A percentile compares a stretch with the other conserved stretches of the same genome.
These are phyloP conservation scores for Arabidopsis arenosa DNA, from an alignment of 345 rosid species.

Conservation along the genomic window DNA sequence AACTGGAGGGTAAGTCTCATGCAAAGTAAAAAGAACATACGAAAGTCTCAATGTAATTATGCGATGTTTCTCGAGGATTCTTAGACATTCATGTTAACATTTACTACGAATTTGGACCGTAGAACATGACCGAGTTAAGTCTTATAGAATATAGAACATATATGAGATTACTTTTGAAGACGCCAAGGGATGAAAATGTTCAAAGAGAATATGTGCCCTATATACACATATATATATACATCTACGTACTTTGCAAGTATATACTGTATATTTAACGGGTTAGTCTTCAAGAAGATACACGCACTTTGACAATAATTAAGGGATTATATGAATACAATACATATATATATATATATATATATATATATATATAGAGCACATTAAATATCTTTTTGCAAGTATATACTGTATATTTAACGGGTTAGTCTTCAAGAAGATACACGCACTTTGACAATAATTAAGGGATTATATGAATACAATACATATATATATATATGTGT, in stretches of 20 bases:
- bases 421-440: conserved; percentile 25
- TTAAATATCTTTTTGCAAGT: not conserved
- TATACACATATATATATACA: no score
- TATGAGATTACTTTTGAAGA: not conserved
- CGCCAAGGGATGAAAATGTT: not conserved
- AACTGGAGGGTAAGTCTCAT: not conserved
- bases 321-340: not conserved
- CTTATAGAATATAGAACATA: not conserved
- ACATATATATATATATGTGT: not conserved
- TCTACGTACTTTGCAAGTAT: not conserved
- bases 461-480: not conserved
- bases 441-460: conserved; percentile 27
- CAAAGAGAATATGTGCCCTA: not conserved
- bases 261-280: not conserved
- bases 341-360: not conserved
- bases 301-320: conserved; percentile 27
- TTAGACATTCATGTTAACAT: not conserved
- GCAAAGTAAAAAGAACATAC: not conserved
- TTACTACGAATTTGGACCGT: not conserved
- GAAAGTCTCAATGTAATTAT: not conserved
- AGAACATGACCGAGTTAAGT: not conserved
- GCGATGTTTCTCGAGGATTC: not conserved
- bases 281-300: conserved; percentile 27
- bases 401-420: not conserved
- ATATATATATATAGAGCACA: not conserved